Conservation (phyloP, 352 stramenopile genomes). For the Globisporangium cylindrosporum region DNA sequence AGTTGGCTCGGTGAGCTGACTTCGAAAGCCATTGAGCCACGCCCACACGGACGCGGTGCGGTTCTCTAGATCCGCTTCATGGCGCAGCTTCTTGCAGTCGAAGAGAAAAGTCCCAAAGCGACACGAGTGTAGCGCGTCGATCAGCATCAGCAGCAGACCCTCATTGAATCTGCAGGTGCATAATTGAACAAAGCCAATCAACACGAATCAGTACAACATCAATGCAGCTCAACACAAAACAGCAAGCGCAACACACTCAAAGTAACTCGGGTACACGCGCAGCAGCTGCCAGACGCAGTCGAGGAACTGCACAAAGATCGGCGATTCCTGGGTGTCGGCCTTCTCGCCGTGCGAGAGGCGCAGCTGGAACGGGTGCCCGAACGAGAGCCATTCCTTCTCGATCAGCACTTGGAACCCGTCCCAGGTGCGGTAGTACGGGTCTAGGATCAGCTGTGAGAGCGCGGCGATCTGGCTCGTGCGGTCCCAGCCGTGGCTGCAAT, state of each 20-base stretch:
- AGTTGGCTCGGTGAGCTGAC: constrained; percentile 52
- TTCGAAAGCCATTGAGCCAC: constrained; percentile 75
- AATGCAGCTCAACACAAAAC: background rate
- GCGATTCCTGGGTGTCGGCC: constrained; percentile 73
- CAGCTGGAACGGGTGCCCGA: constrained; percentile 81
- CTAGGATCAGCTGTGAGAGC: constrained; percentile 63
- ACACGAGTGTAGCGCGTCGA: constrained; percentile 95
- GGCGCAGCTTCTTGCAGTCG: constrained; percentile 90
- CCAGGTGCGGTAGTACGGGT: constrained; percentile 81
- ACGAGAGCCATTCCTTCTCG: constrained; percentile 85
- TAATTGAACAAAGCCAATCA: background rate
- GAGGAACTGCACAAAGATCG: constrained; percentile 86
- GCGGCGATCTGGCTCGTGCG: constrained; percentile 88
- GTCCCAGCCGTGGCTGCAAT: constrained; percentile 88
- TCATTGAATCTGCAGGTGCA: constrained; percentile 88
- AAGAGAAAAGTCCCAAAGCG: constrained; percentile 98
- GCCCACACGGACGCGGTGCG: constrained; percentile 78
- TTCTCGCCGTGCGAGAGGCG: constrained; percentile 76
- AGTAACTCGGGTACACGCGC: constrained; percentile 92
- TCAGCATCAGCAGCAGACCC: constrained; percentile 89
- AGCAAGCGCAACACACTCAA: constrained; percentile 78
- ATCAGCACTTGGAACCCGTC: constrained; percentile 78
- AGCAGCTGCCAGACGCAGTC: constrained; percentile 85
- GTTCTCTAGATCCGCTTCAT: constrained; percentile 51
- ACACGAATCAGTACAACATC: background rate